Base-by-base conservation (phyloP, 805 yeast species). In the Yarrowia osloensis region DNA sequence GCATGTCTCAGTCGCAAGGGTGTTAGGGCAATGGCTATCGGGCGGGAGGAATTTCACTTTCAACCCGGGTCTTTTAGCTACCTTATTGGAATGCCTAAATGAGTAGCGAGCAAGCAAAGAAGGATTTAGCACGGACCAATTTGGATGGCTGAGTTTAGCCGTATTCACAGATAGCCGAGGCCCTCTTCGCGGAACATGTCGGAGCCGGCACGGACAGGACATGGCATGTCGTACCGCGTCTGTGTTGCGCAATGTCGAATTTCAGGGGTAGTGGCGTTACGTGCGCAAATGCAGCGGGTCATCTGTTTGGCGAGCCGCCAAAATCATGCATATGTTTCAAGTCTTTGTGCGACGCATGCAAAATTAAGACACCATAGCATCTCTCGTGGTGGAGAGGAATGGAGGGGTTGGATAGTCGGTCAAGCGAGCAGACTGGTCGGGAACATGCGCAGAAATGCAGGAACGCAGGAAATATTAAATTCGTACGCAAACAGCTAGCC, bases 201-300 rank as follows among this genome's bases (percentile, higher is more conserved):
- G 33, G 54, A 26, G 50, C 26, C 24, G 26, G 7, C 26, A 7
- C 46, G 46, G 46, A 40, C 22, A 17, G n/a, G 42, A 37, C 42
- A n/a, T 37, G 42, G n/a, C 42, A 9, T 40, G 22, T 9, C 1
- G 24, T 11, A 5, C n/a, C 5, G 7, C 39, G 7, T 17, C 17
- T 35, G 11, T 39, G 22, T 46, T 24, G 50, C 29, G 50, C 31
- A 26, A 47, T 28, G n/a, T 44, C n/a, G n/a, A n/a, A n/a, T 26
- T 19, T 49, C 55, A 49, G 55, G 55, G 39, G 54, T 49, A 49
- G 52, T 49, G 55, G 55, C 39, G 55, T 49, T 29, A 49, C 31
- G n/a, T 28, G 37, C 54, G 54, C 54, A 47, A n/a, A 47, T 13
- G 33, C 33, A n/a, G 35, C 54, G 24, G 35, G 29, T 29, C 22